Evolutionary conservation across 345 rosid species (phyloP), one percentile per base, ranked within the genome.

Genomic region (Lagerstroemia speciosa): DNA sequence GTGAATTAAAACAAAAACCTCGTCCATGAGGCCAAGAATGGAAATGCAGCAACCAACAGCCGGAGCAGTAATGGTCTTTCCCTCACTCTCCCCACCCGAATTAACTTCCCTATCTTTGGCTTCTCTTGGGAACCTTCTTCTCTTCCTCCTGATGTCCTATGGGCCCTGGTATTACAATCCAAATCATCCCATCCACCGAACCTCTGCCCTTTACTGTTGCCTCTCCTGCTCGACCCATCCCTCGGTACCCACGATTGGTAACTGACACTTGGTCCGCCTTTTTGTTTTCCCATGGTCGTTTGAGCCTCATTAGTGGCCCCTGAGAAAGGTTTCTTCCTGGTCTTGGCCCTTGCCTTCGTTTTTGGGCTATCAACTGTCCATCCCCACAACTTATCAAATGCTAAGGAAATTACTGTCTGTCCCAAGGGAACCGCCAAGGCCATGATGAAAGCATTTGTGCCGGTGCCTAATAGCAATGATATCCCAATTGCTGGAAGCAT

Each of bases 171-270:
- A 80, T 53, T 72, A 60, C 62, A 73, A 62, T 81, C 97, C 22
- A 89, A 78, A 74, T 93, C 94, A 65, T 93, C 96, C 97, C 97
- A 90, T 64, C 97, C 98, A 61, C 98, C 91, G 78, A 75, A 90
- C 4, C 19, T 70, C 2, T 79, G 36, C 32, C 34, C 73, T 32
- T 32, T 26, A 32, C 55, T 55, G 22, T 61, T 65, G 61, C 66
- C 74, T 62, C 79, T 73, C 71, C 65, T 81, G 22, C 65, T n/a
- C 24, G 31, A 33, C 66, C 55, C 67, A 55, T 77, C 88, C 16
- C 75, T 74, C 58, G 78, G 76, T 61, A 69, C 77, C 97, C 94
- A 91, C 22, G 97, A 87, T 72, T 83, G 84, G 74, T 89, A 86
- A 69, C 57, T 80, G 38, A 71, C 48, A 16, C 66, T 70, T 40